phyloP scores from a whole-genome alignment of 148 eudicot species.

The Camellia sinensis region DNA sequence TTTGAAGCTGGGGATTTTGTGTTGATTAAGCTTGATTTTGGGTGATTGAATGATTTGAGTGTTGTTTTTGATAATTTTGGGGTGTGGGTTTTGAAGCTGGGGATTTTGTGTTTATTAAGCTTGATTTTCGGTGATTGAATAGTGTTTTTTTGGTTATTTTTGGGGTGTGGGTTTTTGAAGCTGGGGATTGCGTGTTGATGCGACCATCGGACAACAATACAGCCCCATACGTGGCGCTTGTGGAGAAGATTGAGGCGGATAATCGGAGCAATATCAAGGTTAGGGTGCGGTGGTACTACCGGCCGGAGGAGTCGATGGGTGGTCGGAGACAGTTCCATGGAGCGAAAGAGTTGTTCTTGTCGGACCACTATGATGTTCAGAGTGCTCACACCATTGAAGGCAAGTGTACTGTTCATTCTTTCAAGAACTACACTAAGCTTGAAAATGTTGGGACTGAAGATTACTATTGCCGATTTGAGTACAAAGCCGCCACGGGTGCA shows the following conservation, averaged over 20 bases:
- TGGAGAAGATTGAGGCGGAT: conserved; percentile 38
- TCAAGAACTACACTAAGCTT: conserved; percentile 58
- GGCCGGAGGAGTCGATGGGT: conserved; percentile 59
- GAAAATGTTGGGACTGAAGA: conserved; percentile 54
- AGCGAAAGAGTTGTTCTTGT: conserved; percentile 52
- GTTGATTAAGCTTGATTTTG: neutral
- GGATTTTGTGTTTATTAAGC: conserved; percentile 23
- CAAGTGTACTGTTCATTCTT: conserved; percentile 53
- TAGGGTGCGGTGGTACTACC: conserved; percentile 51
- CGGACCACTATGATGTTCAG: conserved; percentile 57
- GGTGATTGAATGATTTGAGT: neutral
- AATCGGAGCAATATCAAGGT: conserved; percentile 35
- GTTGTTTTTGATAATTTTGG: neutral
- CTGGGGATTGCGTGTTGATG: conserved; percentile 37
- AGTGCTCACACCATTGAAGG: conserved; percentile 63
- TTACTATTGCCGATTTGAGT: conserved; percentile 59
- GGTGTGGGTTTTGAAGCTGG: conserved; percentile 22
- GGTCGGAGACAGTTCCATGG: conserved; percentile 63
- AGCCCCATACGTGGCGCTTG: conserved; percentile 35
- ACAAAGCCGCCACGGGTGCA: conserved; percentile 52
- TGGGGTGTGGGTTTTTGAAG: conserved; percentile 6
- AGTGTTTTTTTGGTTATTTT: neutral
- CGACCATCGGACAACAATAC: conserved; percentile 26
- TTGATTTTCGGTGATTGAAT: neutral
- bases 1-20: conserved; percentile 32